phyloP scores from a whole-genome alignment of 805 yeast genomes.

The Barnettozyma siamensis region DNA sequence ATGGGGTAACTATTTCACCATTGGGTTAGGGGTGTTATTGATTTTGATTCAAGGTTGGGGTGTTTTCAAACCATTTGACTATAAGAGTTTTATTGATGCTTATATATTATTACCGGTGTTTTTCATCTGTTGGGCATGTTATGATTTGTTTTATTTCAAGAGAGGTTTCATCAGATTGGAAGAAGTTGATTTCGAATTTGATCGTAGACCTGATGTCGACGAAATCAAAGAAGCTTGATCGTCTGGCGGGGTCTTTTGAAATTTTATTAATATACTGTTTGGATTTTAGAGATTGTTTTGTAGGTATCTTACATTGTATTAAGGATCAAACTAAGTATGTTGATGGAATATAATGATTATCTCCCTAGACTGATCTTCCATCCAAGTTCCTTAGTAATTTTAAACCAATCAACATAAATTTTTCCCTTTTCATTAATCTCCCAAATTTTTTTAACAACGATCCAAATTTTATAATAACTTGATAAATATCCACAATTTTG shows the following conservation, averaged over 20 bases:
- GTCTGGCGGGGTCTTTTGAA: too few relatives aligned
- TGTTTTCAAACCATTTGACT: constrained; percentile 42
- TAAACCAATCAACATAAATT: constrained; percentile 38
- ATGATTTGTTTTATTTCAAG: constrained; percentile 37
- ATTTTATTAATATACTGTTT: too few relatives aligned
- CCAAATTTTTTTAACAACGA: constrained; percentile 36
- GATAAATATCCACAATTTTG: constrained; percentile 30
- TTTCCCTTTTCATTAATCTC: constrained; percentile 27
- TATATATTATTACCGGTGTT: constrained; percentile 60
- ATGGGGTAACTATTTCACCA: constrained; percentile 33
- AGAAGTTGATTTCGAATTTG: constrained; percentile 44
- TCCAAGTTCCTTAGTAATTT: constrained; percentile 33
- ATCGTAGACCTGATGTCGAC: constrained; percentile 39
- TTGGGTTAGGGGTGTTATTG: constrained; percentile 33
- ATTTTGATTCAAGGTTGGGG: constrained; percentile 46
- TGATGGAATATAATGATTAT: constrained; percentile 3
- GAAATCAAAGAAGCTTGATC: too few relatives aligned
- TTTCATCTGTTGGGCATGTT: constrained; percentile 35
- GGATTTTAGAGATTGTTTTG: too few relatives aligned
- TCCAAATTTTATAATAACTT: constrained; percentile 30
- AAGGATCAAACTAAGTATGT: not conserved
- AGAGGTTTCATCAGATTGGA: constrained; percentile 32
- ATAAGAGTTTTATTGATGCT: constrained; percentile 49
- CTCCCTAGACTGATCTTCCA: constrained; percentile 31
- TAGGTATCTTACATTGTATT: not conserved